These are phyloP conservation scores for Diplodia mutila DNA, from an alignment of 2,329 filamentous ascomycete species.

Conservation along the genomic window DNA sequence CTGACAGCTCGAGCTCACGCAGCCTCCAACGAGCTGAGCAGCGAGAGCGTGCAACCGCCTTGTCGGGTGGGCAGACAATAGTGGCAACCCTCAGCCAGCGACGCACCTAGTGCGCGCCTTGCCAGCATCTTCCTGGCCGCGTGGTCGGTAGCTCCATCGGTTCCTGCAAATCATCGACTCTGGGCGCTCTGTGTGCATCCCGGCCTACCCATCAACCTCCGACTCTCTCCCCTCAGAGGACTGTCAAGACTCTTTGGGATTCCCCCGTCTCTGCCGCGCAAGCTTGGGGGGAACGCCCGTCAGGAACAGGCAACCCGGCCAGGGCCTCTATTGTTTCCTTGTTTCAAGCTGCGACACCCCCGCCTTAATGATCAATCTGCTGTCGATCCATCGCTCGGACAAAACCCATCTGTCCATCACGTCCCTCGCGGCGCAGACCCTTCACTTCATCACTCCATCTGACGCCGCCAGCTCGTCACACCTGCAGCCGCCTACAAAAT, in stretches of 20 bases:
- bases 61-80: not conserved
- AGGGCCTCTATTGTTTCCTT: not conserved
- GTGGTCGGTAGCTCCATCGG: not conserved
- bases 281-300: slow-evolving; percentile 1
- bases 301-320: slow-evolving; percentile 8
- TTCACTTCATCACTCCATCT: not conserved
- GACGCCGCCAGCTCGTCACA: not conserved
- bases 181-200: slow-evolving; percentile 2
- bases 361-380: not conserved
- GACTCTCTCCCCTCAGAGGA: not conserved
- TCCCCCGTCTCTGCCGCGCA: slow-evolving; percentile 8
- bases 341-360: not conserved
- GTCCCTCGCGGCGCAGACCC: not conserved
- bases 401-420: not conserved
- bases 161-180: slow-evolving; percentile 9
- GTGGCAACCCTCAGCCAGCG: no score
- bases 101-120: not conserved
- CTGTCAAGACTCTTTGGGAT: not conserved
- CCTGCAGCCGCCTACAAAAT: not conserved
- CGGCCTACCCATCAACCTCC: not conserved
- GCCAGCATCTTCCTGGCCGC: not conserved
- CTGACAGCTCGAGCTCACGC: not conserved
- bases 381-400: not conserved
- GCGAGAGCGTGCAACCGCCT: not conserved
- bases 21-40: not conserved